phyloP scores from a whole-genome alignment of 164 flowering plant species.

The Nymphaea thermarum region DNA sequence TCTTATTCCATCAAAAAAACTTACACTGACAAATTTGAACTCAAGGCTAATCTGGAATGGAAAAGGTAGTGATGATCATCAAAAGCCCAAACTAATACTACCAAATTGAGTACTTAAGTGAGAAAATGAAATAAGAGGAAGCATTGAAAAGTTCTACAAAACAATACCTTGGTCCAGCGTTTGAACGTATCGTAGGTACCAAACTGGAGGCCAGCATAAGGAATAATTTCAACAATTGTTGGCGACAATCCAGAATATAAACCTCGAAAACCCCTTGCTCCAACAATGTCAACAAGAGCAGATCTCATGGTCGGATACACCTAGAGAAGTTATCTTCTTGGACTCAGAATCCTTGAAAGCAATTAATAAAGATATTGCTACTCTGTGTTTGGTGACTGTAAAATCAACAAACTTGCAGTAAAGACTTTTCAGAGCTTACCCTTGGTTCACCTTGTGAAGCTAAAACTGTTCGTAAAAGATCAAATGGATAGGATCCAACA shows the following conservation, averaged over 20 bases:
- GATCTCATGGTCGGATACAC: slow-evolving; percentile 81
- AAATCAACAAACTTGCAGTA: not conserved
- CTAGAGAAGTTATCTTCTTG: slow-evolving; percentile 12
- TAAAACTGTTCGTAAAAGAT: slow-evolving; percentile 80
- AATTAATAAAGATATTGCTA: too few species aligned
- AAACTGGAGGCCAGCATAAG: slow-evolving; percentile 96
- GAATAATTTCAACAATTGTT: slow-evolving; percentile 90
- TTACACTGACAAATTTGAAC: too few species aligned
- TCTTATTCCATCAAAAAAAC: too few species aligned
- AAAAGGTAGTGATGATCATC: too few species aligned
- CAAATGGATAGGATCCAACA: slow-evolving; percentile 95
- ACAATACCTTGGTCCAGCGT: slow-evolving; percentile 78
- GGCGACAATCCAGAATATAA: slow-evolving; percentile 91
- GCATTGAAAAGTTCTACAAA: not conserved
- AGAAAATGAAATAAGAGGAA: not conserved
- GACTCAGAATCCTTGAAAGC: too few species aligned
- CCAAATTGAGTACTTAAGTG: not conserved
- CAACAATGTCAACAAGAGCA: slow-evolving; percentile 60
- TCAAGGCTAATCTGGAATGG: too few species aligned
- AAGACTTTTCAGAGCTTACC: slow-evolving; percentile 25
- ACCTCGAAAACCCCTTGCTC: slow-evolving; percentile 69
- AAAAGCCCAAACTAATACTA: too few species aligned
- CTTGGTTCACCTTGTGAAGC: slow-evolving; percentile 99
- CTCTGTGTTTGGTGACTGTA: too few species aligned
- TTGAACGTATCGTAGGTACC: slow-evolving; percentile 95